Percentiles rank a stretch among this genome's conserved stretches.
Evolutionary conservation across 192 early-diverging fungal genomes (phyloP).

Genomic region (Radiomyces spectabilis): DNA sequence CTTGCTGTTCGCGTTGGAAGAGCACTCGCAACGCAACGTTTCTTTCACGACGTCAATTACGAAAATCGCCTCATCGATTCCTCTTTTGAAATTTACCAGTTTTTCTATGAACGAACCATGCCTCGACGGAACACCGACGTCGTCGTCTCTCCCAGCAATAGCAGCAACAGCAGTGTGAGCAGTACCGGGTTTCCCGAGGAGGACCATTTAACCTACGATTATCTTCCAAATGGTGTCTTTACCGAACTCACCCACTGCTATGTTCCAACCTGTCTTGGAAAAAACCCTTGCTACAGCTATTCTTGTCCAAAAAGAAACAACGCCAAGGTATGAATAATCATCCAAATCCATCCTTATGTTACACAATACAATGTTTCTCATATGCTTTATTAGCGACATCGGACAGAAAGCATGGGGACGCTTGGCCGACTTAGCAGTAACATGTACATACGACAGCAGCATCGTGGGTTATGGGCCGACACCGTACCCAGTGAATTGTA

Average conservation of each 20-base stretch:
- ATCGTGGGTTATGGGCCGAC: slow-evolving; percentile 5
- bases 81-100: slow-evolving; percentile 74
- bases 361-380: too few species aligned
- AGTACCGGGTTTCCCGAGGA: not conserved
- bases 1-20: slow-evolving; percentile 80
- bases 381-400: too few species aligned
- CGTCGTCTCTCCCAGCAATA: not conserved
- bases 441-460: slow-evolving; percentile 1
- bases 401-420: too few species aligned
- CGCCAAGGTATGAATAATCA: not conserved
- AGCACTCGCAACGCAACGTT: slow-evolving; percentile 78
- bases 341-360: too few species aligned
- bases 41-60: slow-evolving; percentile 88
- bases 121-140: not conserved
- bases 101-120: not conserved
- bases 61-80: slow-evolving; percentile 79
- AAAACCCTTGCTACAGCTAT: slow-evolving; percentile 81
- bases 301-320: slow-evolving; percentile 61
- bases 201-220: not conserved
- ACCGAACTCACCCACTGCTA: slow-evolving; percentile 87
- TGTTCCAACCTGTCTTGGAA: slow-evolving; percentile 77
- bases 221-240: slow-evolving; percentile 60
- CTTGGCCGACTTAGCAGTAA: not conserved
- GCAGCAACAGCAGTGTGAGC: not conserved
- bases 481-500: slow-evolving; percentile 3